A percentile compares a stretch with the other conserved stretches of the same genome.
Evolutionary conservation across 805 yeast species (phyloP).

Genomic region (Clavispora phyllophila): DNA sequence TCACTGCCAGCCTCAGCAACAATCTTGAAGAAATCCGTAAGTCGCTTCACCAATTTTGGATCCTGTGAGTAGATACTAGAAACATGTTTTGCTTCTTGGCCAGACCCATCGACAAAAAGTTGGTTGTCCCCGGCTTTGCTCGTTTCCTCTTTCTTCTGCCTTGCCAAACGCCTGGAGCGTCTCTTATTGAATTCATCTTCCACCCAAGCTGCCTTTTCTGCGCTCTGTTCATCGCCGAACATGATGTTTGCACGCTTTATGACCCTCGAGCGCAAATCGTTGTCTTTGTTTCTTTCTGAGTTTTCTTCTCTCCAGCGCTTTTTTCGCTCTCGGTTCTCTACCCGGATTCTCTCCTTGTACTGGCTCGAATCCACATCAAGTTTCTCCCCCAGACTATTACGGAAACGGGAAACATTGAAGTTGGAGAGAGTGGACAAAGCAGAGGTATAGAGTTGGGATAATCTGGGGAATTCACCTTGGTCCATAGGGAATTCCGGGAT

Average conservation of each 20-base stretch:
- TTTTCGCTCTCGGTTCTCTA: conserved; percentile 72
- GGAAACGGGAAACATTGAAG: conserved; percentile 17
- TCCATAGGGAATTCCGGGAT: background rate
- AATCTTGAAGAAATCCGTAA: conserved; percentile 34
- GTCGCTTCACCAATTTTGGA: conserved; percentile 19
- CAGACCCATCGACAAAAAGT: background rate
- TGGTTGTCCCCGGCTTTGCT: background rate
- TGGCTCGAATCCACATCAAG: conserved; percentile 30
- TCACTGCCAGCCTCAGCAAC: conserved; percentile 27
- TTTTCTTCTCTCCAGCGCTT: conserved; percentile 82
- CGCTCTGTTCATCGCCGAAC: conserved; percentile 58
- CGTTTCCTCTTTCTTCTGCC: conserved; percentile 32
- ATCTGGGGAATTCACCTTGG: conserved; percentile 5
- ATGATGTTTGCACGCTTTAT: conserved; percentile 62
- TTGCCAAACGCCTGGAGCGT: conserved; percentile 52
- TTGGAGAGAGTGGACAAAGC: conserved; percentile 22
- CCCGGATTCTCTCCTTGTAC: conserved; percentile 51
- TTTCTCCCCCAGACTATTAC: conserved; percentile 17
- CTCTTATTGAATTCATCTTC: conserved; percentile 66
- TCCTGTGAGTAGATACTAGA: conserved; percentile 18
- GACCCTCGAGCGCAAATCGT: conserved; percentile 77
- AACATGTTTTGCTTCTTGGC: conserved; percentile 4
- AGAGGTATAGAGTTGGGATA: conserved; percentile 11
- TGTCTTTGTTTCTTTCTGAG: conserved; percentile 76
- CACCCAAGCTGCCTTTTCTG: conserved; percentile 62